Conservation (phyloP, 192 early-diverging fungal species). For the Gaertneriomyces sp. region DNA sequence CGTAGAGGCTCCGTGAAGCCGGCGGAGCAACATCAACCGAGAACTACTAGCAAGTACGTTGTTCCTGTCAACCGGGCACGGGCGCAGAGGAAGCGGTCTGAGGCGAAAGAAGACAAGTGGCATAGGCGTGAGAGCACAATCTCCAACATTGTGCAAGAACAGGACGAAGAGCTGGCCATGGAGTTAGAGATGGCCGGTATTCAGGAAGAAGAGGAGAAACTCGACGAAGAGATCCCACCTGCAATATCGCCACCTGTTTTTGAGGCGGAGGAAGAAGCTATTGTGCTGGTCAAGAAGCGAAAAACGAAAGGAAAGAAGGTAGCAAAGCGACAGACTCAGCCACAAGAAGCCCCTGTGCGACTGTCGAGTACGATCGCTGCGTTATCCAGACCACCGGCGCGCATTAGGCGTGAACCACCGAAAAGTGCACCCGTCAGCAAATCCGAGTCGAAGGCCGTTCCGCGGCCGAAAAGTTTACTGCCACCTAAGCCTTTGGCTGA, state of each 20-base stretch:
- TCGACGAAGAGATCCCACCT: slow-evolving; percentile 10
- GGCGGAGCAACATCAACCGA: neutral
- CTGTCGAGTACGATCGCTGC: neutral
- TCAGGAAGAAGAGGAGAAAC: slow-evolving; percentile 7
- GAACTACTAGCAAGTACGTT: slow-evolving; percentile 14
- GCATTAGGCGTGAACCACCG: too few relatives aligned
- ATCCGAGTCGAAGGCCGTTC: too few relatives aligned
- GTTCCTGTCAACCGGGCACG: slow-evolving; percentile 5
- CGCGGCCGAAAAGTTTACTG: too few relatives aligned
- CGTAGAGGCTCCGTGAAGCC: neutral
- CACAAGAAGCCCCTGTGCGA: neutral
- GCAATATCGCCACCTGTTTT: slow-evolving; percentile 26
- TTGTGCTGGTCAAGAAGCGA: neutral
- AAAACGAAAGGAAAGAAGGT: slow-evolving; percentile 13
- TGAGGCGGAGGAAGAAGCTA: slow-evolving; percentile 7
- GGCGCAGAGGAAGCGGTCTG: neutral
- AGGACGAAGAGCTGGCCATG: neutral
- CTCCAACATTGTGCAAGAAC: neutral
- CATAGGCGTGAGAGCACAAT: neutral
- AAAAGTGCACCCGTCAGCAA: too few relatives aligned
- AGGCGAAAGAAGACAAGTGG: too few relatives aligned
- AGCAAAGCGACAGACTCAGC: neutral
- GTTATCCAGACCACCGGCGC: too few relatives aligned
- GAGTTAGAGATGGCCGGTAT: neutral
- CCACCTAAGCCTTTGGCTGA: too few relatives aligned